A percentile compares a stretch with the other conserved stretches of the same genome.
Evolutionary conservation across 192 early-diverging fungal genomes (phyloP).

Genomic region (Dissophora globulifera): DNA sequence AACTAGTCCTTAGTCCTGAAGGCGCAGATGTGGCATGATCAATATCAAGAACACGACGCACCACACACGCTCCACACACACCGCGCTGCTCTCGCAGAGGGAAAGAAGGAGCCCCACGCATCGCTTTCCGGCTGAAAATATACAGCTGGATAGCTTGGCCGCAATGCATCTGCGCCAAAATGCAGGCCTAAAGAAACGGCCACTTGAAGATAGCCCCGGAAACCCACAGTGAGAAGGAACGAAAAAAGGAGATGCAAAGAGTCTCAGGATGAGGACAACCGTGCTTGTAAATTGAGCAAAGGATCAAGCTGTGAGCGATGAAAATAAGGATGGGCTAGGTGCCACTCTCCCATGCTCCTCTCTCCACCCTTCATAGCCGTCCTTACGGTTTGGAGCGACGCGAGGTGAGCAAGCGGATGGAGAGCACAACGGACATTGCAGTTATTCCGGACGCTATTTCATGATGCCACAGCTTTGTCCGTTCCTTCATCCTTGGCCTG

Average conservation of each 20-base stretch:
- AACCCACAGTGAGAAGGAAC: slow-evolving; percentile 25
- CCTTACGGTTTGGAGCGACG: not conserved
- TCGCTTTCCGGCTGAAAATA: too few species aligned
- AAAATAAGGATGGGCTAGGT: slow-evolving; percentile 23
- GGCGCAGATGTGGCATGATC: not conserved
- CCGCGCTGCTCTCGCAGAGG: too few species aligned
- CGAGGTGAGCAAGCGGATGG: not conserved
- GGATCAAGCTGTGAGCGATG: slow-evolving; percentile 23
- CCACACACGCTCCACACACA: too few species aligned
- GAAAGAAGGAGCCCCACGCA: too few species aligned
- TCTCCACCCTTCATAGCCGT: slow-evolving; percentile 15
- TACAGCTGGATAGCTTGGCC: not conserved
- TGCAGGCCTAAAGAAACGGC: slow-evolving; percentile 11
- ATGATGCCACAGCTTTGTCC: too few species aligned
- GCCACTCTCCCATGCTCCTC: not conserved
- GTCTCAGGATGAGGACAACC: slow-evolving; percentile 22
- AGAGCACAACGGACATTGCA: too few species aligned
- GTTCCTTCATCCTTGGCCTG: too few species aligned
- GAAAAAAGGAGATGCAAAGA: slow-evolving; percentile 50
- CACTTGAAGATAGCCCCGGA: not conserved
- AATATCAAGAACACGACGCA: too few species aligned
- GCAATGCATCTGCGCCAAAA: not conserved
- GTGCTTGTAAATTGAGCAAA: slow-evolving; percentile 27
- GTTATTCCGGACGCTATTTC: too few species aligned
- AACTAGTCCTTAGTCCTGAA: not conserved